Base-by-base conservation (phyloP, 768 basidiomycete species). In the Pisolithus orientalis region DNA sequence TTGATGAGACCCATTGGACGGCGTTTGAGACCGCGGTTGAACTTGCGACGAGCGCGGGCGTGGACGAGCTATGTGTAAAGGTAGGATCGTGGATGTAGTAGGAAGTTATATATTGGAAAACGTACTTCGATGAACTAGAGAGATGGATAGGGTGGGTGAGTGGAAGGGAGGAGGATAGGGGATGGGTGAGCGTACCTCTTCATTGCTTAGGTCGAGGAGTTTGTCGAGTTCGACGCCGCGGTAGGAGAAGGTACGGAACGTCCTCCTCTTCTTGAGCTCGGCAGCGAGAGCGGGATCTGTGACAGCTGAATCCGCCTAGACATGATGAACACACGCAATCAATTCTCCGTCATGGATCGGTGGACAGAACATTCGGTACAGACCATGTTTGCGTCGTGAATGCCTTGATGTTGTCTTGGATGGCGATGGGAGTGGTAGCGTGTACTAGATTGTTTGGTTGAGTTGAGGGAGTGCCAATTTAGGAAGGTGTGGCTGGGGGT, bases 171-270 rank as follows among this genome's bases (percentile, higher is more conserved):
- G 32, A 8, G 0, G 31, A 9, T 21, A 21, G 21, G 34, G 32
- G 17, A 16, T 7, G 29, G 39, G 25, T 38, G 14, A 1, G 51
- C 89, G 61, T 70, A 94, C 94, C 66, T 94, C 93, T 69, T 98
- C 94, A 62, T 94, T 97, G 78, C 74, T 82, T 77, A 99, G 72
- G 72, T 99, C 96, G 62, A 99, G 77, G 70, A 98, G 90, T 75
- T 96, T 93, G 71, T 97, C 94, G 62, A 99, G 90, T 80, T 95
- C 94, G 64, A 99, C 76, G 63, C 96, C 96, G 66, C 96, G 90
- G 84, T 94, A 99, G 34, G 90, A 90, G 80, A 95, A 98, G 65
- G 95, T 97, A 67, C 92, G 90, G 89, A 98, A 98, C 53, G 93
- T 94, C 67, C 96, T 80, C 84, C 85, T 94, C 81, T 94, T 94